phyloP scores from a whole-genome alignment of 768 basidiomycete genomes.

The Fomitopsis serialis region DNA sequence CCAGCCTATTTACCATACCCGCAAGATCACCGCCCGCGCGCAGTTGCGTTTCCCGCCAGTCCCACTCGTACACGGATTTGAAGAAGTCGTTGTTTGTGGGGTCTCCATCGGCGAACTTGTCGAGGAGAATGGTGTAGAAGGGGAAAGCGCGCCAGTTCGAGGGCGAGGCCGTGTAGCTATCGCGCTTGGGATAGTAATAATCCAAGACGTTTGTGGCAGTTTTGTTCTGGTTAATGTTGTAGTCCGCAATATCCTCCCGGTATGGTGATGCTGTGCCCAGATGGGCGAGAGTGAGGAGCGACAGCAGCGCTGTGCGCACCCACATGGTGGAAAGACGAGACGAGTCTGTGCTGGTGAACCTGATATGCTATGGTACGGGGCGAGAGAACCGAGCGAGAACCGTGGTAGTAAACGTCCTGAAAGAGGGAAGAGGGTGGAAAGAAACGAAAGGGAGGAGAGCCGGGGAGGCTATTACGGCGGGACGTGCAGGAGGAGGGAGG shows the following conservation, averaged over 20 bases:
- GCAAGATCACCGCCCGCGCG: slow-evolving; percentile 87
- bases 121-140: slow-evolving; percentile 76
- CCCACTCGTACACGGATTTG: slow-evolving; percentile 70
- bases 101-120: slow-evolving; percentile 94
- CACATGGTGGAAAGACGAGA: slow-evolving; percentile 32
- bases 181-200: slow-evolving; percentile 55
- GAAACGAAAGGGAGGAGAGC: slow-evolving; percentile 18
- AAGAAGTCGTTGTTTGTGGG: slow-evolving; percentile 92
- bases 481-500: slow-evolving; percentile 7
- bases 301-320: slow-evolving; percentile 39
- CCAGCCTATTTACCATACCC: slow-evolving; percentile 67
- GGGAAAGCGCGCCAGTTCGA: slow-evolving; percentile 82
- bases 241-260: slow-evolving; percentile 55
- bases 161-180: slow-evolving; percentile 74
- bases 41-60: slow-evolving; percentile 85
- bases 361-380: neutral
- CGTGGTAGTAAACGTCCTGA: neutral
- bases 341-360: neutral
- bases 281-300: slow-evolving; percentile 32
- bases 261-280: slow-evolving; percentile 58
- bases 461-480: slow-evolving; percentile 14
- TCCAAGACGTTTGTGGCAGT: slow-evolving; percentile 61
- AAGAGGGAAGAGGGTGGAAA: slow-evolving; percentile 9
- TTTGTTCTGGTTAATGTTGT: slow-evolving; percentile 78
- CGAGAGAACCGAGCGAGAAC: neutral